These are phyloP conservation scores for Geotrichum cucujoidarum DNA, from an alignment of 1,139 yeast genomes.

Conservation along the genomic window DNA sequence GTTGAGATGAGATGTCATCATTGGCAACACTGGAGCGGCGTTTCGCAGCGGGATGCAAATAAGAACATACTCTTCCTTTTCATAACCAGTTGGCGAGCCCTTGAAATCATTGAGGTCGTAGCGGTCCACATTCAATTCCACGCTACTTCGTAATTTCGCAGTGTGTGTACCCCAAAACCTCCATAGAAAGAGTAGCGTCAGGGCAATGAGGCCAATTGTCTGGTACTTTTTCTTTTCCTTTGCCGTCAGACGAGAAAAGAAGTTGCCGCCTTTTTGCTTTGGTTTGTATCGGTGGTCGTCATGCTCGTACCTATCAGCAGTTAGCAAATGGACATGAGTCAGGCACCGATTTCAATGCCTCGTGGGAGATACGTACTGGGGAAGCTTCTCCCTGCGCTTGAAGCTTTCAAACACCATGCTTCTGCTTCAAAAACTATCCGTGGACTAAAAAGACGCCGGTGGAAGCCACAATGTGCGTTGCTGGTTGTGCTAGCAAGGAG, in stretches of 20 bases:
- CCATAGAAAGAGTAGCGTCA: slow-evolving; percentile 10
- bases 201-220: slow-evolving; percentile 6
- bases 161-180: slow-evolving; percentile 5
- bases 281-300: slow-evolving; percentile 16
- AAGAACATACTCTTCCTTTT: slow-evolving; percentile 49
- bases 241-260: slow-evolving; percentile 2
- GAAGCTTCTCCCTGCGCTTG: slow-evolving; percentile 8
- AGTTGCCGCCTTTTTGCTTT: slow-evolving; percentile 3
- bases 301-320: slow-evolving; percentile 4
- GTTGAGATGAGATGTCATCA: slow-evolving; percentile 56
- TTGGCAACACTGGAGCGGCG: slow-evolving; percentile 59
- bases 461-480: no score
- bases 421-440: no score
- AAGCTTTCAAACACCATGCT: slow-evolving; percentile 17
- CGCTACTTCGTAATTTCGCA: neutral
- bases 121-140: slow-evolving; percentile 39
- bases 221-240: slow-evolving; percentile 12
- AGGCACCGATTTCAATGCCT: neutral
- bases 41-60: slow-evolving; percentile 64
- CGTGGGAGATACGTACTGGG: neutral
- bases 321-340: neutral
- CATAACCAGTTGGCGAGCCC: slow-evolving; percentile 52
- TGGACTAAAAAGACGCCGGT: no score
- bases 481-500: no score
- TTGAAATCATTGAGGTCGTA: slow-evolving; percentile 49